Evolutionary conservation across 2,329 filamentous ascomycete genomes (phyloP).

Genomic region (Huntiella decipiens): DNA sequence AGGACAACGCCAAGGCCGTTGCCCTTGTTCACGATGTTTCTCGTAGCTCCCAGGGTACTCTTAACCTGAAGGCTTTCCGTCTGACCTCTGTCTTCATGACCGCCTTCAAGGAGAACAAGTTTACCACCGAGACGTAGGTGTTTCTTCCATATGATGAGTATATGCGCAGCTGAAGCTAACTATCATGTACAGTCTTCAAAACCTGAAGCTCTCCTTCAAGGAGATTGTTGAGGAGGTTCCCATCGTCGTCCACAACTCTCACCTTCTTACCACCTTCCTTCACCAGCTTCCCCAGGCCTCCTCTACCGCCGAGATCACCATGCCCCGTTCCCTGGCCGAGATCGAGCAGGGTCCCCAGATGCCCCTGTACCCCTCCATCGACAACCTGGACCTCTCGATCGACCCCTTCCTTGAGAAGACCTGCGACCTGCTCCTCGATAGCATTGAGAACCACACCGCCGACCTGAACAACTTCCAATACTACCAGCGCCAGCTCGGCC

Average conservation of each 20-base stretch:
- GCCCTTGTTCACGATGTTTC: slow-evolving; percentile 89
- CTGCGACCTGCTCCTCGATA: slow-evolving; percentile 85
- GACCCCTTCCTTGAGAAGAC: slow-evolving; percentile 98
- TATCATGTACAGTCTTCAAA: slow-evolving; percentile 53
- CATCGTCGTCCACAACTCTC: slow-evolving; percentile 83
- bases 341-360: slow-evolving; percentile 46
- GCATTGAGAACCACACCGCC: slow-evolving; percentile 94
- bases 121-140: slow-evolving; percentile 79
- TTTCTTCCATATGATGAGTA: background rate
- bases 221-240: slow-evolving; percentile 87
- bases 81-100: slow-evolving; percentile 74
- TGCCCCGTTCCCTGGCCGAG: slow-evolving; percentile 62
- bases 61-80: slow-evolving; percentile 81
- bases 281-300: slow-evolving; percentile 67
- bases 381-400: slow-evolving; percentile 78
- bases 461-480: slow-evolving; percentile 97
- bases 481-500: slow-evolving; percentile 82
- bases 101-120: slow-evolving; percentile 92
- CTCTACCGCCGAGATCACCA: slow-evolving; percentile 36
- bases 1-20: slow-evolving; percentile 74
- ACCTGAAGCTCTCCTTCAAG: slow-evolving; percentile 81
- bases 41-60: slow-evolving; percentile 76
- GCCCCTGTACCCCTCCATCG: slow-evolving; percentile 72
- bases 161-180: slow-evolving; percentile 2
- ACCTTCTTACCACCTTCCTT: slow-evolving; percentile 85